Evolutionary conservation across 768 basidiomycete genomes (phyloP), one percentile per base, ranked within the genome.

Genomic region (Dioszegia hungarica): DNA sequence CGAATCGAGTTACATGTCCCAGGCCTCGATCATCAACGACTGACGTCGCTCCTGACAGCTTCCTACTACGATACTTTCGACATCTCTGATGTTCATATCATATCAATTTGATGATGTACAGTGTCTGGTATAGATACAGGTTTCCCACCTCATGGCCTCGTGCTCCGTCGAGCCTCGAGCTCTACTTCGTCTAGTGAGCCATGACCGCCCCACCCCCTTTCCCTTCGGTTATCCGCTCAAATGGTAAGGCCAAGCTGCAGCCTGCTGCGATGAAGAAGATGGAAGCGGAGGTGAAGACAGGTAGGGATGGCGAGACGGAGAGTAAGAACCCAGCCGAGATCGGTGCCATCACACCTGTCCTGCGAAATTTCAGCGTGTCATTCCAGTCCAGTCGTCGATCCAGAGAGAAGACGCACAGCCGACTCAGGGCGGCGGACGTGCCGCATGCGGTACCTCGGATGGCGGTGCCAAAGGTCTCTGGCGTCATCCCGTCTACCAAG

Each of bases 361-460:
- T 75, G 48, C 27, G 20, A 5, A 43, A n/a, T 40, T 14, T 44
- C 22, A 41, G 45, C 56, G 17, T 27, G 24, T 25, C 36, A 38
- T 24, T 9, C 41, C 5, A n/a, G 4, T 54, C 9, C 29, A 17
- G 36, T n/a, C 31, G 8, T 6, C 31, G 12, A 22, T 9, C 33
- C 17, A 39, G 22, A 9, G 15, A 27, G 10, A 22, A 6, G 12
- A 59, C 68, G 62, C 33, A 75, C 74, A 75, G 62, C 57, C 74
- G 51, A 59, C 70, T 70, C 4, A 74, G 56, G 4, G 74, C 74
- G 12, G 74, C 68, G 19, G 73, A 72, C 20, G 73, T 74, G 11
- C 74, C 74, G 49, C 73, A 72, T n/a, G 72, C 74, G 41, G 74
- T 74, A 11, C 74, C 74, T 51, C 74, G 38, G 22, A 75, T 74